Evolutionary conservation across 1,284 basidiomycete genomes (phyloP).

Genomic region (Ustilago nuda): DNA sequence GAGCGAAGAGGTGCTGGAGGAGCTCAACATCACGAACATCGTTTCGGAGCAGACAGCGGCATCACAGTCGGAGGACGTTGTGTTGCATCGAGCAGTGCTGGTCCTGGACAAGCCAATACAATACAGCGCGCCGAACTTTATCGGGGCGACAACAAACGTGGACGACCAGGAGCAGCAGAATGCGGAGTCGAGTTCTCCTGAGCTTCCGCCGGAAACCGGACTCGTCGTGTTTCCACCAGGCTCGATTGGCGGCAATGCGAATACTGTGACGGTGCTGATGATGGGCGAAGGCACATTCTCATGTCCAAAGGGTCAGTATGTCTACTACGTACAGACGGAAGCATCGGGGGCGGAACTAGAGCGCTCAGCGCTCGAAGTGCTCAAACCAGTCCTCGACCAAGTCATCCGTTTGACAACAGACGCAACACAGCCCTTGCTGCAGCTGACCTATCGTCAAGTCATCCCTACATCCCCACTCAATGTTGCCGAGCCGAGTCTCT

Average conservation of each 20-base stretch:
- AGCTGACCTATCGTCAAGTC: slow-evolving; percentile 38
- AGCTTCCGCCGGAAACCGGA: slow-evolving; percentile 74
- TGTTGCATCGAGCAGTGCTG: slow-evolving; percentile 32
- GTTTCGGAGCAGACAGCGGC: no score
- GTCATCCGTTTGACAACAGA: slow-evolving; percentile 14
- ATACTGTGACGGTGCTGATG: slow-evolving; percentile 75
- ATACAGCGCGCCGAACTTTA: slow-evolving; percentile 7
- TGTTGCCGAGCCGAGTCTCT: not conserved
- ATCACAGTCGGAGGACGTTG: not conserved
- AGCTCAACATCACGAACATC: slow-evolving; percentile 6
- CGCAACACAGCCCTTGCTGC: slow-evolving; percentile 20
- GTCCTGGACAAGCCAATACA: slow-evolving; percentile 47
- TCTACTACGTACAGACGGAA: slow-evolving; percentile 50
- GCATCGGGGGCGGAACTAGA: not conserved
- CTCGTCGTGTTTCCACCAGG: slow-evolving; percentile 85
- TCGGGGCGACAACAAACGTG: not conserved
- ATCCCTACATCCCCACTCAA: not conserved
- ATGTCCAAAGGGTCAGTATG: slow-evolving; percentile 76
- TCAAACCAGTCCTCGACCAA: slow-evolving; percentile 30
- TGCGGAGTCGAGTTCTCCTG: not conserved
- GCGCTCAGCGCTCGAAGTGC: slow-evolving; percentile 8
- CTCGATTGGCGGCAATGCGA: slow-evolving; percentile 29
- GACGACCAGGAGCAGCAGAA: not conserved
- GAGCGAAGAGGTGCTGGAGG: slow-evolving; percentile 71
- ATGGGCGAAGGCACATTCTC: slow-evolving; percentile 87